phyloP scores from a whole-genome alignment of 176 grass and related monocot genomes.

The Carex scoparia region DNA sequence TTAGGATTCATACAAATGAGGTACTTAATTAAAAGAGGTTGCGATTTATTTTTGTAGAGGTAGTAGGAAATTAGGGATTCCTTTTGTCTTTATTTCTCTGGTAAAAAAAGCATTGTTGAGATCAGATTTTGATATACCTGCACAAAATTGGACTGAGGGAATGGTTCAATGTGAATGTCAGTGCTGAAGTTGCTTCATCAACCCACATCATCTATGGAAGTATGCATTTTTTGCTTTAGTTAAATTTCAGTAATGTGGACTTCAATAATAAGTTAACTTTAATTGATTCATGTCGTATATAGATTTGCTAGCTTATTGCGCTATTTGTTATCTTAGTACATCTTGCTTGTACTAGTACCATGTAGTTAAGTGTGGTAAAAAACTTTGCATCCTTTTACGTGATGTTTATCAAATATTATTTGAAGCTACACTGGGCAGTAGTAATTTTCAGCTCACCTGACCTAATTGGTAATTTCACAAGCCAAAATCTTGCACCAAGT shows the following conservation, averaged over 20 bases:
- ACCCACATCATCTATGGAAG: conserved; percentile 42
- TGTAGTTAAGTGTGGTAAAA: background rate
- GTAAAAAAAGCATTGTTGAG: no score
- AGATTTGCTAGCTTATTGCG: background rate
- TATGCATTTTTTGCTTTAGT: conserved; percentile 23
- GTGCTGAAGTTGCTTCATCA: conserved; percentile 52
- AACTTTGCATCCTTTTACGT: background rate
- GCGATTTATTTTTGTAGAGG: no score
- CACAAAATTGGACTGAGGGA: conserved; percentile 45
- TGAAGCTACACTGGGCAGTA: background rate
- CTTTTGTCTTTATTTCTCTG: no score
- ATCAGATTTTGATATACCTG: no score
- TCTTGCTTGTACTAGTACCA: background rate
- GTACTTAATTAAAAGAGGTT: no score
- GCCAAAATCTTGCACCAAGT: background rate
- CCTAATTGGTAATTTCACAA: background rate
- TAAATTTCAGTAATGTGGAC: background rate
- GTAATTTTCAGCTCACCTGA: background rate
- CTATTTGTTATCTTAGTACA: background rate
- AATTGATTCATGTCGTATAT: background rate
- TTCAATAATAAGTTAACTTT: background rate
- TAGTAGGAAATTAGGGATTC: no score
- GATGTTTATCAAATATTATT: background rate
- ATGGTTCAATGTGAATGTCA: conserved; percentile 57
- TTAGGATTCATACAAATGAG: no score